Percentiles rank a stretch among this genome's conserved stretches.
Conservation (phyloP, 148 eudicot genomes). For the Rhododendron vialii region DNA sequence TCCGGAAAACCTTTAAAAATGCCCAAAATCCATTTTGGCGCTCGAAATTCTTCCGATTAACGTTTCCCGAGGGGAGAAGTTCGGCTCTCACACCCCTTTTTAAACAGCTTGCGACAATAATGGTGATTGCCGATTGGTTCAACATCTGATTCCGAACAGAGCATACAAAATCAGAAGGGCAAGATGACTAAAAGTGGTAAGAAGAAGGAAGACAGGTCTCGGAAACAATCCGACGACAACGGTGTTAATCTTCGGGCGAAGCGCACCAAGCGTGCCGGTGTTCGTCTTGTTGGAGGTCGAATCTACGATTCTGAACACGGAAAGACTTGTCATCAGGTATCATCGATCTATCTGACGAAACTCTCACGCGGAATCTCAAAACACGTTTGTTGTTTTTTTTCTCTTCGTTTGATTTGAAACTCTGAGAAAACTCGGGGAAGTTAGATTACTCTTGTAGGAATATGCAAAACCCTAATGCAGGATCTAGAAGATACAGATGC, state of each 20-base stretch:
- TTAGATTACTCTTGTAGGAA: too few species aligned
- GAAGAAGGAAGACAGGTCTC: slow-evolving; percentile 1
- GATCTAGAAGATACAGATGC: too few species aligned
- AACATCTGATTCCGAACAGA: not conserved
- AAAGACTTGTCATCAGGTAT: slow-evolving; percentile 79
- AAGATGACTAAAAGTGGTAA: not conserved
- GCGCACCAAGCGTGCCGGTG: slow-evolving; percentile 34
- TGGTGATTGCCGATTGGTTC: slow-evolving; percentile 11
- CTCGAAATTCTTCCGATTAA: too few species aligned
- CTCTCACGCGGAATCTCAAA: not conserved
- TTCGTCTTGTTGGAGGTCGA: slow-evolving; percentile 36
- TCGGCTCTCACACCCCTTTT: too few species aligned
- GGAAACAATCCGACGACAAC: not conserved
- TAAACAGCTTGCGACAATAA: not conserved
- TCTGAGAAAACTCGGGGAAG: too few species aligned
- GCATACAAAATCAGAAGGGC: not conserved
- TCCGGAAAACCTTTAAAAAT: too few species aligned
- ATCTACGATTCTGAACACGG: slow-evolving; percentile 64
- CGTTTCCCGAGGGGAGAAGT: too few species aligned
- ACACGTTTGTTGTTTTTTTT: not conserved
- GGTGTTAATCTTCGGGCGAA: slow-evolving; percentile 15
- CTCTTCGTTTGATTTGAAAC: not conserved
- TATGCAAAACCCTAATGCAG: too few species aligned
- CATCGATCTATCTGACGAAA: not conserved
- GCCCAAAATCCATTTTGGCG: too few species aligned